Base-by-base conservation (phyloP, 139 green algal genomes). In the Auxenochlorella pyrenoidosa region DNA sequence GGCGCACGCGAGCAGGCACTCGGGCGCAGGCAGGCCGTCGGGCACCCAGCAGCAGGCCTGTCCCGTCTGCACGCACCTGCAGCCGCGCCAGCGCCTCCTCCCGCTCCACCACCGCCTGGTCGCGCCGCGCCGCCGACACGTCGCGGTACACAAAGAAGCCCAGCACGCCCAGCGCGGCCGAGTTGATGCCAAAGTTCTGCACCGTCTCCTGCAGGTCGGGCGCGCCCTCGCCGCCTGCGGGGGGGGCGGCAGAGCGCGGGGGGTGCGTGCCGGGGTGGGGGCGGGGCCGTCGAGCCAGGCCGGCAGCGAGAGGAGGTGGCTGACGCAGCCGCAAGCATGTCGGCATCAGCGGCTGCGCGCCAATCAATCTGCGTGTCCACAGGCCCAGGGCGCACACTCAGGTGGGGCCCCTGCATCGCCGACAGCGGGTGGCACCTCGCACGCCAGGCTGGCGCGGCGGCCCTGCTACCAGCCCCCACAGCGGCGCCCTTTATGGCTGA, bases 101-200 rank as follows among this genome's bases (percentile, higher is more conserved):
- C 5, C 95, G 84, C 26, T 91, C 90, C 1, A 94, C 93, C 22
- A 96, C 83, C 0, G 71, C 63, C 30, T 93, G 70, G 76, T 94
- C 92, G 43, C 90, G 89, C 47, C 94, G 54, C 75, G 90, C 89
- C 6, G 58, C 44, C 54, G 90, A 54, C 34, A 96, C 71, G 75
- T 99, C 97, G 40, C 95, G 83, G 38, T 87, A 86, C 12, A 99
- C 68, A n/a, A 99, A 86, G 78, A 94, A 95, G 12, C 68, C 88
- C 32, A 98, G 87, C 22, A 93, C 85, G 0, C 77, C 89, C 70
- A 97, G 58, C 0, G 93, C 95, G 0, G 78, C 89, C 0, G 76
- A 38, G 90, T 98, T 98, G 91, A 98, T 94, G 51, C 86, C 94
- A 70, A 98, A 89, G 87, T 98, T 99, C 73, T 93, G 90, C 26